A percentile compares a stretch with the other conserved stretches of the same genome.
Conservation (phyloP, 2,329 filamentous ascomycete genomes). For the Aspergillus aculeatus region DNA sequence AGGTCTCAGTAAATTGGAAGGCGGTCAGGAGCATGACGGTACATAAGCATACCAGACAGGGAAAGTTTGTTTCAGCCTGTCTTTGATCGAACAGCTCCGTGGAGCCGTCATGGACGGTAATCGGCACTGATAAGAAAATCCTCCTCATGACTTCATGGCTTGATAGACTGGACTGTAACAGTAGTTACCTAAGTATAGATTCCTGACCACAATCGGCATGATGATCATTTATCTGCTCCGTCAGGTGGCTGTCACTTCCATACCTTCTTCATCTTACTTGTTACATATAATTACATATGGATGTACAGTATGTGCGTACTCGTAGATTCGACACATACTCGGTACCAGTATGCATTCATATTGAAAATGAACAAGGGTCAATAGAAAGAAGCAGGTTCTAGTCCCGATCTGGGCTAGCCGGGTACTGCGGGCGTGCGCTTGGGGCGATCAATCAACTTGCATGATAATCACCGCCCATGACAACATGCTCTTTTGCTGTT, state of each 20-base stretch:
- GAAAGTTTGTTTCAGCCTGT: neutral
- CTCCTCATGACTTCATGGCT: slow-evolving; percentile 4
- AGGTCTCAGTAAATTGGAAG: neutral
- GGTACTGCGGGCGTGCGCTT: neutral
- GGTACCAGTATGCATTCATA: too few relatives aligned
- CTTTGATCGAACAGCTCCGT: neutral
- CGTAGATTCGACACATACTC: too few relatives aligned
- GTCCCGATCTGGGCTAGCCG: neutral
- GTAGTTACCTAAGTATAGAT: neutral
- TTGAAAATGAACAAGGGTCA: neutral
- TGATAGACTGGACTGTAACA: neutral
- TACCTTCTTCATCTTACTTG: neutral
- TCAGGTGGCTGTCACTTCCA: neutral
- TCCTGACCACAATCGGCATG: neutral
- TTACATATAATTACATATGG: neutral
- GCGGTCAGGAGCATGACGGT: slow-evolving; percentile 8
- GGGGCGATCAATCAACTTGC: slow-evolving; percentile 10
- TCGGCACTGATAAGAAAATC: neutral
- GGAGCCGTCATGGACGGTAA: slow-evolving; percentile 1
- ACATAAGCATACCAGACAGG: neutral
- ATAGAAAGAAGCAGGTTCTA: neutral
- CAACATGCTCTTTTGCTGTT: slow-evolving; percentile 7
- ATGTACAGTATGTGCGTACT: too few relatives aligned
- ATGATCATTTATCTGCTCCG: neutral
- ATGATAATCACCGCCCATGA: slow-evolving; percentile 6